Conservation (phyloP, 169 alveolate species). For the Cryptosporidium viatorum region DNA sequence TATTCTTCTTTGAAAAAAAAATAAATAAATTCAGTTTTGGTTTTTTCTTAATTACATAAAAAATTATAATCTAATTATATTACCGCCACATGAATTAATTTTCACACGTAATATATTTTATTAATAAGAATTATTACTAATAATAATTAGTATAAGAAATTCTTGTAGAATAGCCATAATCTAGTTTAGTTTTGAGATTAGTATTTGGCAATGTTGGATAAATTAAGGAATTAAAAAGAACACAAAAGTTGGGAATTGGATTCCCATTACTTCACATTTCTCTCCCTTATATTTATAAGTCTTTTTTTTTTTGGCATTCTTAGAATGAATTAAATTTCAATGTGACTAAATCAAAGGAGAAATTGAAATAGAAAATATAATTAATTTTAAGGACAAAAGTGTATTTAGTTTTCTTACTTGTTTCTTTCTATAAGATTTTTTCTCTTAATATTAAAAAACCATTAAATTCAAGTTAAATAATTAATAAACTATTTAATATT, state of each 20-base stretch:
- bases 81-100: not conserved
- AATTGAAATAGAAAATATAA: not conserved
- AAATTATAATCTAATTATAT: not conserved
- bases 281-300: not conserved
- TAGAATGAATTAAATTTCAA: not conserved
- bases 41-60: not conserved
- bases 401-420: slow-evolving; percentile 15
- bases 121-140: no score
- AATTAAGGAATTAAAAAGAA: no score
- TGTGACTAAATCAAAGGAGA: not conserved
- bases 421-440: not conserved
- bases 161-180: no score
- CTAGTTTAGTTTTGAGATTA: not conserved
- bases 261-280: not conserved
- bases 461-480: not conserved
- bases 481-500: not conserved
- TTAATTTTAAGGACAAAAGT: slow-evolving; percentile 2
- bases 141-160: no score
- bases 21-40: not conserved
- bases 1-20: not conserved
- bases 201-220: no score
- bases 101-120: not conserved
- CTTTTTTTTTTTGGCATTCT: not conserved
- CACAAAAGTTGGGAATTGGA: not conserved
- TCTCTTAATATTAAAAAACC: not conserved